phyloP scores from a whole-genome alignment of 306 rosid genomes.

The Hippophae rhamnoides region DNA sequence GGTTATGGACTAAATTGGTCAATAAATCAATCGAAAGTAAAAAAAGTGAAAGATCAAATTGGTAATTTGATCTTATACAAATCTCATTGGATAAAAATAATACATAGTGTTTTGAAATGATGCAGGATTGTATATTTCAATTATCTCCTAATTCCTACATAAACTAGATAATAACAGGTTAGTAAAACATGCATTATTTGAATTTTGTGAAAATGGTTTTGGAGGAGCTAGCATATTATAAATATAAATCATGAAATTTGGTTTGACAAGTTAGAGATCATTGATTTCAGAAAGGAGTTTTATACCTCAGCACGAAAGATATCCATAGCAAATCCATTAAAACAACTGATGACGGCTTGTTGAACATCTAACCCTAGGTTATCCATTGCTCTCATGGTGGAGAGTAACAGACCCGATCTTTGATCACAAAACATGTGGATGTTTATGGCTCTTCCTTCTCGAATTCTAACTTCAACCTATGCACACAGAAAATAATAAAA shows the following conservation, averaged over 20 bases:
- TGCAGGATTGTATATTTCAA: too few species aligned
- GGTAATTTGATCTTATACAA: too few species aligned
- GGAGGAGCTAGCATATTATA: neutral
- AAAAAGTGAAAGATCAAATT: too few species aligned
- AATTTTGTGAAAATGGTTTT: too few species aligned
- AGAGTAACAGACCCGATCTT: constrained; percentile 83
- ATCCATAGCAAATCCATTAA: constrained; percentile 93
- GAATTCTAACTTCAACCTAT: constrained; percentile 76
- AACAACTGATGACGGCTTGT: constrained; percentile 96
- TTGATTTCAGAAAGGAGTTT: neutral
- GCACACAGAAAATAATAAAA: too few species aligned
- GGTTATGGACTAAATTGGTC: too few species aligned
- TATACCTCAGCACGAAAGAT: constrained; percentile 92
- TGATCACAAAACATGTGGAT: constrained; percentile 95
- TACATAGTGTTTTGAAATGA: too few species aligned
- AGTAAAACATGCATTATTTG: too few species aligned
- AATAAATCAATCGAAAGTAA: too few species aligned
- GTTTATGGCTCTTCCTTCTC: constrained; percentile 94
- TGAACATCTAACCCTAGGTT: constrained; percentile 90
- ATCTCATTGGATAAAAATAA: too few species aligned
- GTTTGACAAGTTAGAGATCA: neutral
- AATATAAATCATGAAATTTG: neutral
- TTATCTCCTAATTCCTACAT: too few species aligned
- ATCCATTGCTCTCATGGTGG: constrained; percentile 85
- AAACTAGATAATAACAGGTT: too few species aligned